These are phyloP conservation scores for Vanrija sp. DNA, from an alignment of 1,284 basidiomycete genomes.

Conservation along the genomic window DNA sequence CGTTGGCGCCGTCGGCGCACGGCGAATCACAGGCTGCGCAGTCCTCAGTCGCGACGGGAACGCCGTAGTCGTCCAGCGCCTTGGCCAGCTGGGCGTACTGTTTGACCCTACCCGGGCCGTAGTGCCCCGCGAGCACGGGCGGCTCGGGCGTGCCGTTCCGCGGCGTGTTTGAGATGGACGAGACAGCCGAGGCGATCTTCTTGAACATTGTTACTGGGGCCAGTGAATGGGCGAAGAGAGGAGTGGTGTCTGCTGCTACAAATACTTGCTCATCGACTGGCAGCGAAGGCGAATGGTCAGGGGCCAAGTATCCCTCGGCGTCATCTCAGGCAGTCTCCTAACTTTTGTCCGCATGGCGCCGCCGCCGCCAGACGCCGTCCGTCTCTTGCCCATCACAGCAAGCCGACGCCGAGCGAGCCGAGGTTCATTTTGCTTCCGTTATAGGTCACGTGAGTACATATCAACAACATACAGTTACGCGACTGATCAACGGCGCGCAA, in stretches of 20 bases:
- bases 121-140: conserved; percentile 10
- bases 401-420: too few species aligned
- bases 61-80: conserved; percentile 52
- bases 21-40: conserved; percentile 74
- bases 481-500: too few species aligned
- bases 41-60: conserved; percentile 66
- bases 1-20: conserved; percentile 56
- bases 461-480: too few species aligned
- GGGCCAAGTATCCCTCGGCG: too few species aligned
- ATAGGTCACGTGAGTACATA: too few species aligned
- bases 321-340: too few species aligned
- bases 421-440: too few species aligned
- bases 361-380: too few species aligned
- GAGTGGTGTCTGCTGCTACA: neutral
- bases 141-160: neutral
- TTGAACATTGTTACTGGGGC: conserved; percentile 24
- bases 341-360: too few species aligned
- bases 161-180: conserved; percentile 12
- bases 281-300: too few species aligned
- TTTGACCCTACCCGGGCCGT: conserved; percentile 24
- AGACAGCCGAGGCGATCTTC: conserved; percentile 34
- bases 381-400: too few species aligned
- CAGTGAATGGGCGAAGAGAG: neutral
- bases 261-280: too few species aligned
- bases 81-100: conserved; percentile 38